Conservation (phyloP, 208 protist species). For the Crithidia acanthocephali region DNA sequence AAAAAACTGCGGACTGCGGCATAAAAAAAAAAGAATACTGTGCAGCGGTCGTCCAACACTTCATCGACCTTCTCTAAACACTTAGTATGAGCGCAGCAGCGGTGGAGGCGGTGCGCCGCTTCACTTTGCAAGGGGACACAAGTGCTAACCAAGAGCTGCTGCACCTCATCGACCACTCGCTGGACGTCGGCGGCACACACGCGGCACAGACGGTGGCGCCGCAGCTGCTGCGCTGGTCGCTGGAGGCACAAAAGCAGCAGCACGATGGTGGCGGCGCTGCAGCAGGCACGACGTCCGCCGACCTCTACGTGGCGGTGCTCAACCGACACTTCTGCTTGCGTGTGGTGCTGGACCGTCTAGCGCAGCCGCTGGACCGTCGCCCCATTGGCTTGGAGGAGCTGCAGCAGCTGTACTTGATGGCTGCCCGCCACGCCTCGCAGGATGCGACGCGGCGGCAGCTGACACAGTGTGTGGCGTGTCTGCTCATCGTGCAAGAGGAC, state of each 20-base stretch:
- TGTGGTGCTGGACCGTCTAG: slow-evolving; percentile 45
- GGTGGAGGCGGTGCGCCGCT: slow-evolving; percentile 21
- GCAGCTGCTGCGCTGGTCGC: slow-evolving; percentile 43
- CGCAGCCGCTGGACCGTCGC: slow-evolving; percentile 48
- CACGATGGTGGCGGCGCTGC: slow-evolving; percentile 3
- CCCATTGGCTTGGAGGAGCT: slow-evolving; percentile 49
- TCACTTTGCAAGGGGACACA: slow-evolving; percentile 17
- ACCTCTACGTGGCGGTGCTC: slow-evolving; percentile 56
- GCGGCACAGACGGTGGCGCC: slow-evolving; percentile 38
- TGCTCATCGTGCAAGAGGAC: slow-evolving; percentile 51
- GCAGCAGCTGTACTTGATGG: slow-evolving; percentile 44
- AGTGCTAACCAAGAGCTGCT: slow-evolving; percentile 23
- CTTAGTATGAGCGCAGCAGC: slow-evolving; percentile 19
- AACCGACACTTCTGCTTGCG: slow-evolving; percentile 71
- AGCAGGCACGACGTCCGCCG: background rate
- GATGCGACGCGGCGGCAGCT: slow-evolving; percentile 44
- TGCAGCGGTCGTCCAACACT: no score
- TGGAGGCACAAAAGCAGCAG: no score
- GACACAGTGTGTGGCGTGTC: slow-evolving; percentile 43
- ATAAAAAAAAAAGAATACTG: background rate
- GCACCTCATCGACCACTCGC: slow-evolving; percentile 30
- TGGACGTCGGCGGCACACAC: slow-evolving; percentile 22
- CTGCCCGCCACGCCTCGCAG: slow-evolving; percentile 1
- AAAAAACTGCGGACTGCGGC: no score
- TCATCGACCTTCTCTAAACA: no score